Evolutionary conservation across 148 eudicot species (phyloP).

Genomic region (Spergularia bocconei): DNA sequence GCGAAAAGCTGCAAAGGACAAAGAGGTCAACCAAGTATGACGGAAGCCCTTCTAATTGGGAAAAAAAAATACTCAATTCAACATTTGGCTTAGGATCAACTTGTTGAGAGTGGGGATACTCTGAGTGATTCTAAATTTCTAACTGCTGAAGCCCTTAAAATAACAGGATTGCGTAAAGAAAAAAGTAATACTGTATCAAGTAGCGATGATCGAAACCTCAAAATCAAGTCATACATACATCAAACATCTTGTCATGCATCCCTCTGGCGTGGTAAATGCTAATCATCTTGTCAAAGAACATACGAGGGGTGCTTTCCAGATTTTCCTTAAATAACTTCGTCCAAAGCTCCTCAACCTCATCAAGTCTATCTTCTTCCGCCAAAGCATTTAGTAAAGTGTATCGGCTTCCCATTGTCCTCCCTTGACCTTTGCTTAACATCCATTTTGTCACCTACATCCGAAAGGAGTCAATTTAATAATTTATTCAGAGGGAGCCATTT

Average conservation of each 20-base stretch:
- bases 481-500: not conserved
- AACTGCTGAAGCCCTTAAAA: too few species aligned
- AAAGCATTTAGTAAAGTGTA: conserved; percentile 72
- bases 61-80: not conserved
- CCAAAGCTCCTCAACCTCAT: conserved; percentile 94
- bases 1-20: conserved; percentile 53
- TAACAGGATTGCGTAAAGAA: not conserved
- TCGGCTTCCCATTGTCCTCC: conserved; percentile 92
- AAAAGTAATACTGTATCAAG: not conserved
- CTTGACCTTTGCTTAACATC: conserved; percentile 99
- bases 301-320: conserved; percentile 86
- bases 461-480: not conserved
- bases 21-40: not conserved
- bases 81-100: too few species aligned
- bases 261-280: conserved; percentile 58
- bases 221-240: conserved; percentile 39
- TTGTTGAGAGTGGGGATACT: too few species aligned
- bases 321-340: conserved; percentile 59
- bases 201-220: too few species aligned
- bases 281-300: conserved; percentile 78
- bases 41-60: not conserved
- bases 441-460: conserved; percentile 74
- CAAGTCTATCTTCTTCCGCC: conserved; percentile 81
- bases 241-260: conserved; percentile 87
- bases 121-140: too few species aligned